Conservation (phyloP, 345 rosid genomes). For the Stellera chamaejasme region DNA sequence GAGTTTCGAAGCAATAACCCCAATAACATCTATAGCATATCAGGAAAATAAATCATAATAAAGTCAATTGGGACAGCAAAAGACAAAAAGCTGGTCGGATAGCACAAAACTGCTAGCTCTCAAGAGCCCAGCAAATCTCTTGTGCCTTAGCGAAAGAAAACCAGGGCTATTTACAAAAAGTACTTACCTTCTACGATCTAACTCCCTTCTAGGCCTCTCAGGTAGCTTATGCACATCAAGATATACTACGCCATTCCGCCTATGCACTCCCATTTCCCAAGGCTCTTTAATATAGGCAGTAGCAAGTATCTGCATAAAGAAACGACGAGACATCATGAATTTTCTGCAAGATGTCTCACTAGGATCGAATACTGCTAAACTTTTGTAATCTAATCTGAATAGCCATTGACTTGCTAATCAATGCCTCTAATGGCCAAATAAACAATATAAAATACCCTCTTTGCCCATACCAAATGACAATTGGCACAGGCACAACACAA, state of each 20-base stretch:
- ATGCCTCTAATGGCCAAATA: no score
- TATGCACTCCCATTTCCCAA: slow-evolving; percentile 99
- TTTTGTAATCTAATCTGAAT: no score
- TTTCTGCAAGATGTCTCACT: not conserved
- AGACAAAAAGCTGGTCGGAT: no score
- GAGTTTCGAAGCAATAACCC: slow-evolving; percentile 96
- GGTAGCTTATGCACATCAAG: slow-evolving; percentile 93
- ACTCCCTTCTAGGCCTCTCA: slow-evolving; percentile 72
- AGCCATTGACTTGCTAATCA: no score
- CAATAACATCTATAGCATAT: slow-evolving; percentile 65
- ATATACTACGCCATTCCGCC: slow-evolving; percentile 89
- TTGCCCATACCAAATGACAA: no score
- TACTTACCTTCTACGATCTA: slow-evolving; percentile 77
- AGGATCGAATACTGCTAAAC: no score
- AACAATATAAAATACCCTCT: no score
- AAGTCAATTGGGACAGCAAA: slow-evolving; percentile 4
- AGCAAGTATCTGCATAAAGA: slow-evolving; percentile 56
- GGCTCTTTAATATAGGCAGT: slow-evolving; percentile 86
- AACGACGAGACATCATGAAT: not conserved
- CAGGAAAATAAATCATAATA: slow-evolving; percentile 1
- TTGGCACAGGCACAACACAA: no score
- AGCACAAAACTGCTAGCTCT: no score
- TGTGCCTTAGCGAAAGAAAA: not conserved
- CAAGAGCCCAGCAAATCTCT: no score
- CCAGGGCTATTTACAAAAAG: not conserved